Base-by-base conservation (phyloP, 1,139 yeast species). In the Diutina scorzettiae region DNA sequence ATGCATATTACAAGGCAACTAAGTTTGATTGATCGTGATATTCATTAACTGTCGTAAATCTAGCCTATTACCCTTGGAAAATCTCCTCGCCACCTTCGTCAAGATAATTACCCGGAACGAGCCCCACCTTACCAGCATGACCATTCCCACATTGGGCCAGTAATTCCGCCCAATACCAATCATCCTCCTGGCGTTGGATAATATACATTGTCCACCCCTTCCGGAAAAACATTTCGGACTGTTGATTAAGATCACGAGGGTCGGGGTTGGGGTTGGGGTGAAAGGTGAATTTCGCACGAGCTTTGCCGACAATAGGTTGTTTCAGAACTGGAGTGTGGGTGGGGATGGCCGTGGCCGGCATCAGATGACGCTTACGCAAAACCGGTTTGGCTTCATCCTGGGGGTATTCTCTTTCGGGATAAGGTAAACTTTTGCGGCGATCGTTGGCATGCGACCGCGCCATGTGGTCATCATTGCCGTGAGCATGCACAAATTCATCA, bases 121-220 rank as follows among this genome's bases (percentile, higher is more conserved):
- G 68, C 0, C 96, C 96, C 8, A 77, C 66, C 47, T 51, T 44
- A 3, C 73, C 74, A n/a, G 51, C 55, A 8, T 21, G 27, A 6
- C 51, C 49, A 23, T 70, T 69, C 9, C 73, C 73, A 23, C 75
- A 67, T 45, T 73, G 71, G n/a, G 58, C 58, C 7, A 74, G 66
- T 42, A 81, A 75, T 55, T 86, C 95, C 47, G 85, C 82, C 51
- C 81, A 79, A 80, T 82, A 86, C 95, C 96, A 86, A 29, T 87
- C 86, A 53, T 86, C 95, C 43, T 81, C 89, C 57, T 85, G 94
- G 66, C 73, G 80, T 50, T 76, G 77, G 21, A 83, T 60, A 12
- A 86, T 75, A 47, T 78, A 70, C 58, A 86, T 63, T n/a, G 76
- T 57, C 66, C 87, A 93, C 44, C 81, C 82, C 54, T 83, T 82